phyloP scores from a whole-genome alignment of 352 stramenopile genomes.

The Globisporangium polare region DNA sequence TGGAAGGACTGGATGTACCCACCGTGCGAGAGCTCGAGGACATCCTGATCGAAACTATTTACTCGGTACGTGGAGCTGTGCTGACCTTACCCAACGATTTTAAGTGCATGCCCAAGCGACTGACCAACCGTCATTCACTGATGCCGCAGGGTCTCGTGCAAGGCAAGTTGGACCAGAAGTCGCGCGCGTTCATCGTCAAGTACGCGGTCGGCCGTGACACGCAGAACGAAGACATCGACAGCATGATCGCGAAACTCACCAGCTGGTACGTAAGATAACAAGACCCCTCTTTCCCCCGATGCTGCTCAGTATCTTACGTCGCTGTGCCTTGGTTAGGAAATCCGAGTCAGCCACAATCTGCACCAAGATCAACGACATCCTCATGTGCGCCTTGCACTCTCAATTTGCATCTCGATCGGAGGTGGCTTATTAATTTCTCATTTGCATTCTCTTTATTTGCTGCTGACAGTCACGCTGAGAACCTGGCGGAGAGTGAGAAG shows the following conservation, averaged over 20 bases:
- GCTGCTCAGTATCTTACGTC: not conserved
- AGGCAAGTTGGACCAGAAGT: slow-evolving; percentile 90
- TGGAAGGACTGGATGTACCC: slow-evolving; percentile 70
- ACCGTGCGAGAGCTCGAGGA: slow-evolving; percentile 89
- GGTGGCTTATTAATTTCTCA: not conserved
- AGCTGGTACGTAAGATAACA: slow-evolving; percentile 43
- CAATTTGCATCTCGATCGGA: not conserved
- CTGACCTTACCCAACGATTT: not conserved
- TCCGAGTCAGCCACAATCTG: slow-evolving; percentile 51
- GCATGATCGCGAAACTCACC: slow-evolving; percentile 86
- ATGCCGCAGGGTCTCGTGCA: slow-evolving; percentile 72
- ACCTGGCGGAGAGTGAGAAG: slow-evolving; percentile 46
- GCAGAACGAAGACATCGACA: slow-evolving; percentile 76
- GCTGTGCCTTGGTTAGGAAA: slow-evolving; percentile 32
- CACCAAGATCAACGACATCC: slow-evolving; percentile 63
- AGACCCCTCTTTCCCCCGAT: too few relatives aligned
- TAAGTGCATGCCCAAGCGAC: too few relatives aligned
- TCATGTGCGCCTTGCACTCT: slow-evolving; percentile 31
- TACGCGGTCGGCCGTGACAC: slow-evolving; percentile 89
- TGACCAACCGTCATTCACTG: too few relatives aligned
- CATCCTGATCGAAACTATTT: slow-evolving; percentile 92
- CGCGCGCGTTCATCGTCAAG: slow-evolving; percentile 73
- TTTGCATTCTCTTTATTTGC: not conserved
- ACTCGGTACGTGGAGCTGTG: slow-evolving; percentile 57
- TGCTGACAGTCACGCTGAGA: slow-evolving; percentile 43